Base-by-base conservation (phyloP, 2,329 filamentous ascomycete genomes). In the Fusarium pseudocircinatum region DNA sequence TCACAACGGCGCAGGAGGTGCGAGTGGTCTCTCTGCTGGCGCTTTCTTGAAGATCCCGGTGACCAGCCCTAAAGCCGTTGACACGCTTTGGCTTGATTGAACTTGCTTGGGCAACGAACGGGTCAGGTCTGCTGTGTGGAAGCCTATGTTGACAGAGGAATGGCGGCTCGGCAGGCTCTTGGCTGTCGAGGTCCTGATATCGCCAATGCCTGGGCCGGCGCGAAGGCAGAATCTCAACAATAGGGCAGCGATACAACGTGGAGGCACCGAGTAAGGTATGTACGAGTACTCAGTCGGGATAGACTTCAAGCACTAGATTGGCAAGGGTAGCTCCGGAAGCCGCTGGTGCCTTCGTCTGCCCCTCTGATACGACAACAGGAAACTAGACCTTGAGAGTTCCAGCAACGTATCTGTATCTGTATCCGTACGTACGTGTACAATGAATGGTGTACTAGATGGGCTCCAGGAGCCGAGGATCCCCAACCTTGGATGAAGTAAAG, bases 1-100 rank as follows among this genome's bases (percentile, higher is more conserved):
- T 70, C 75, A 75, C 70, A 73, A 75, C 73, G 65, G 74, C 62
- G 60, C 63, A 70, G 60, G 66, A 70, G 56, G 67, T 73, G 68
- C 64, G 62, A 63, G 63, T 70, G 67, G 74, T 75, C 58, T 75
- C 58, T 70, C 63, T 76, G 61, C 63, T 58, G 67, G 63, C 47
- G 67, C 72, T 62, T 69, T 71, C 64, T 73, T 60, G 75, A 71
- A 76, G 70, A 73, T 68, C 63, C 64, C 65, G 64, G 67, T 73
- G 59, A 75, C 64, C 57, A 64, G 46, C 58, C 59, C 49, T 59
- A 67, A 53, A 60, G 68, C 60, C 60, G 63, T 49, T 72, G 57
- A 63, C 57, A 72, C 60, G 39, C 63, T 67, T 67, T 46, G 71
- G 47, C 43, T 60, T 60, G 60, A 46, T 60, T 62, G 56, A 60